Base-by-base conservation (phyloP, 768 basidiomycete species). In the Suillus variegatus region DNA sequence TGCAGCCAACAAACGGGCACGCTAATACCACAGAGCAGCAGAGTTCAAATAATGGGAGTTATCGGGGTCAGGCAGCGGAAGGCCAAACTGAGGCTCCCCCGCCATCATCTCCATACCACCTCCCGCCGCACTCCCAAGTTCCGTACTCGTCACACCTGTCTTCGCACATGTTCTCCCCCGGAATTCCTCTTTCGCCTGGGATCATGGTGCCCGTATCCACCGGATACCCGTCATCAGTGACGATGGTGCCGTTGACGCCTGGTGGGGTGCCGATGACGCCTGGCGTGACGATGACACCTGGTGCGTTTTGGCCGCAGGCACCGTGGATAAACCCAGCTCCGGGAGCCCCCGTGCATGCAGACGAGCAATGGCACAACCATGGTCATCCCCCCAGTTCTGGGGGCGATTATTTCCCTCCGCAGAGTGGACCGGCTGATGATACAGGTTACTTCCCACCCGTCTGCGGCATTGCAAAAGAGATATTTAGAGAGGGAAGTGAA, bases 241-340 rank as follows among this genome's bases (percentile, higher is more conserved):
- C 69, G 2, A 66, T 69, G 35, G 70, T 71, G 25, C 67, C 74
- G 14, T 67, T 76, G 72, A 76, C 61, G 3, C 65, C 67, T 12
- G 61, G 57, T 18, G 65, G 61, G 7, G 62, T 66, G 25, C 62
- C 64, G 36, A 60, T 76, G 67, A 76, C 92, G 0, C 92, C 93
- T 1, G 88, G 86, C 32, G 81, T 86, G 14, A 82, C 87, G 18
- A 89, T 93, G 85, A 87, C 86, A 18, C 91, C 92, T 36, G 90
- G 88, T 16, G 86, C 86, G 46, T 91, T 90, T 76, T 94, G 88
- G 87, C 58, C 85, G 78, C 68, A 87, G 84, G 41, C 85, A 81
- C 77, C 82, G 54, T 80, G 77, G 74, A 80, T 87, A 63, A 88
- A 88, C 67, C 79, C 87, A n/a, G 82, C 86, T 12, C 85, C 87